A percentile compares a stretch with the other conserved stretches of the same genome.
phyloP scores from a whole-genome alignment of 108 stramenopile species.

The Nannochloropsis salina region DNA sequence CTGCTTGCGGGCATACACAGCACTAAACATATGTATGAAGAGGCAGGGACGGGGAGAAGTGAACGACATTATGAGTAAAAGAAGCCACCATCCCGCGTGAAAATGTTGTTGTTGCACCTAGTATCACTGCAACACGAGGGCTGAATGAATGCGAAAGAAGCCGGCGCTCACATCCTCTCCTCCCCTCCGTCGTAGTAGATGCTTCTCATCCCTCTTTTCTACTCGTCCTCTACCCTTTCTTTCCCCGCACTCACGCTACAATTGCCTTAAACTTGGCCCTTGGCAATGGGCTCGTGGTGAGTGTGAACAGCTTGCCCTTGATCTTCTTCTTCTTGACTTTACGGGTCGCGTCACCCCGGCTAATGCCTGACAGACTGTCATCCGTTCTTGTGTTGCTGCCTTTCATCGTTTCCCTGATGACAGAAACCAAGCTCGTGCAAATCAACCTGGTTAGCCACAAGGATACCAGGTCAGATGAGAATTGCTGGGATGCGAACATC shows the following conservation, averaged over 20 bases:
- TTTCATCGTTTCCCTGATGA: neutral
- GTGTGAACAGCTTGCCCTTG: conserved; percentile 6
- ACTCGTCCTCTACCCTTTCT: neutral
- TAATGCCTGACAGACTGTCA: neutral
- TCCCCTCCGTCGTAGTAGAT: too few species aligned
- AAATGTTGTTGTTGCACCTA: too few species aligned
- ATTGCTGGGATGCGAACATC: too few species aligned
- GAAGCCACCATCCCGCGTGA: too few species aligned
- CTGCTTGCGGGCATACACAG: conserved; percentile 17
- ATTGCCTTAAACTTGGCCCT: neutral
- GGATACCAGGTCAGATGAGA: too few species aligned
- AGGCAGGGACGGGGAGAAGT: neutral
- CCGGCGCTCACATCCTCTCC: too few species aligned
- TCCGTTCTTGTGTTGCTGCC: neutral
- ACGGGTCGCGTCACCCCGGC: neutral
- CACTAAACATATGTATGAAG: neutral
- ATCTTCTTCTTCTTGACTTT: conserved; percentile 8
- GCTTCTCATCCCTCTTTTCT: neutral
- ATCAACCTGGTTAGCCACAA: too few species aligned
- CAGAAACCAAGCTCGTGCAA: too few species aligned
- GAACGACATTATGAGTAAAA: neutral
- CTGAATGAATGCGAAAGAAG: too few species aligned
- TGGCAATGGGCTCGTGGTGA: neutral
- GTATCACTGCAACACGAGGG: too few species aligned
- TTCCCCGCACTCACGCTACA: conserved; percentile 9